Base-by-base conservation (phyloP, 192 early-diverging fungal genomes). In the Coemansia sp. region DNA sequence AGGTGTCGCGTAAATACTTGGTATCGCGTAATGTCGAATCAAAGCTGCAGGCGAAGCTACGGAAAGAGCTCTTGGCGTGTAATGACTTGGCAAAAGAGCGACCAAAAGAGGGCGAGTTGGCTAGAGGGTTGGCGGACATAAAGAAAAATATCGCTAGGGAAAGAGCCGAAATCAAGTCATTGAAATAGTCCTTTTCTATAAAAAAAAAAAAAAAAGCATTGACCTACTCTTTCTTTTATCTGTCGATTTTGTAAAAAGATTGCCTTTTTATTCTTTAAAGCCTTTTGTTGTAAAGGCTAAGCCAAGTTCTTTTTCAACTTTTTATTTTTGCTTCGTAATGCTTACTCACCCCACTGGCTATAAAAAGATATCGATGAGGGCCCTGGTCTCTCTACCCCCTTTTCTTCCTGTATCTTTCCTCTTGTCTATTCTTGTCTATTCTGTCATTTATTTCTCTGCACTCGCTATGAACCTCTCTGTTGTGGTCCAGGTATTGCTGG, bases 31-130 rank as follows among this genome's bases (percentile, higher is more conserved):
- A 10, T 12, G 37, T 35, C 35, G 65, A 64, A n/a, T 20, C 41
- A 21, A 64, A 20, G 9, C 50, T 77, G 26, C 48, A 16, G 1
- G 62, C 58, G 1, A 58, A 72, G 62, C 56, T 72, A 6, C 11
- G 18, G 21, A 68, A 55, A 55, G 37, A 68, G 9, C 50, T 38
- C 26, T 18, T 20, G n/a, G 52, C 52, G 26, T 55, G 52, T 28
- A 55, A 55, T 13, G 50, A 21, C 2, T 26, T 55, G 34, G 47
- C 63, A 10, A 53, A 52, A 35, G 33, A 25, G 14, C 37, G 48
- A 28, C 52, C 48, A 18, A 50, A 50, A 10, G 25, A 16, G 14
- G 25, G 21, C 9, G 41, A 59, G 31, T 34, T 55, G 14, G 11
- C 33, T 18, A 20, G 26, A 5, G 25, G n/a, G 2, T 20, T 62